Conservation (phyloP, 441 rosid species). For the Macaranga tanarius region DNA sequence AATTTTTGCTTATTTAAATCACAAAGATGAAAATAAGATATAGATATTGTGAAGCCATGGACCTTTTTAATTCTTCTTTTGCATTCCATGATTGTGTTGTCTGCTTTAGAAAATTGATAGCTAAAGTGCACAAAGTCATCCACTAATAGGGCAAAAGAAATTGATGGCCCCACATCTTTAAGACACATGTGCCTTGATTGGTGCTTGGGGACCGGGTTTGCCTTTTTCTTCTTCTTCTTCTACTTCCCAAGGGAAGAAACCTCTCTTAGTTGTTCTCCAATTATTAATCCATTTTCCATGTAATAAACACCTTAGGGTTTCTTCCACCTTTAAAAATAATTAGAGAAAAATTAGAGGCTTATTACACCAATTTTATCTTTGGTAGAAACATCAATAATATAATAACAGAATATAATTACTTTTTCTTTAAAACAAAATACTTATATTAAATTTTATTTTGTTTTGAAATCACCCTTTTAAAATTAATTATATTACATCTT, state of each 20-base stretch:
- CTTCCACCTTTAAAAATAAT: too few relatives aligned
- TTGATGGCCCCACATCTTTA: conserved; percentile 1
- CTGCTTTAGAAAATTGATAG: neutral
- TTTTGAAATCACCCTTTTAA: too few relatives aligned
- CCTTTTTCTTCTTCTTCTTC: too few relatives aligned
- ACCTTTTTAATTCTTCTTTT: conserved; percentile 11
- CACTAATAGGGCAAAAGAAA: neutral
- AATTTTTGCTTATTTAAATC: neutral
- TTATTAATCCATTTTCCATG: neutral
- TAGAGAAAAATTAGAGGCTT: too few relatives aligned
- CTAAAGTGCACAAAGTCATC: neutral
- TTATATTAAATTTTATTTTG: too few relatives aligned
- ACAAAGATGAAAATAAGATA: neutral
- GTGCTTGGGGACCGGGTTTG: neutral
- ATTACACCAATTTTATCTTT: too few relatives aligned
- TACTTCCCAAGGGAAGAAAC: too few relatives aligned
- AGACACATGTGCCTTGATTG: conserved; percentile 28
- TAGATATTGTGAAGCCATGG: conserved; percentile 8
- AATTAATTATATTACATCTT: too few relatives aligned
- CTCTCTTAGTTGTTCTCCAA: neutral
- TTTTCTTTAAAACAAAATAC: neutral
- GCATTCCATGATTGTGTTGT: conserved; percentile 22
- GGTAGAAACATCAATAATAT: too few relatives aligned
- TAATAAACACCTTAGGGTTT: too few relatives aligned
- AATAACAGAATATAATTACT: too few relatives aligned